Conservation (phyloP, 495 filamentous ascomycete genomes). For the Filosporella fistucella region DNA sequence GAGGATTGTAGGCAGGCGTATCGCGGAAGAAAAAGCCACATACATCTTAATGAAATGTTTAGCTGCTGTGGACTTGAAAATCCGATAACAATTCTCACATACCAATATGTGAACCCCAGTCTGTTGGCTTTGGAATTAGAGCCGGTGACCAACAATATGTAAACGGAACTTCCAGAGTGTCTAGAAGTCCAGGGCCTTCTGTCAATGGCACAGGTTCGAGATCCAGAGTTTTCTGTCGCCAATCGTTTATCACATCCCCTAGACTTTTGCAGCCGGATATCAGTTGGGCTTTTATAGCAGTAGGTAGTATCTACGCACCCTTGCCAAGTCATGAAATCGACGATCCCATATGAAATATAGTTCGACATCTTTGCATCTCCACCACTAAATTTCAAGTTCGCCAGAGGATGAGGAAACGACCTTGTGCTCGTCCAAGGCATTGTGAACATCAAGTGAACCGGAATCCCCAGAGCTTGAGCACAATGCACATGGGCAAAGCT, state of each 20-base stretch:
- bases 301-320: conserved; percentile 32
- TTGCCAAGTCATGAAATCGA: conserved; percentile 66
- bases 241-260: conserved; percentile 2
- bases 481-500: conserved; percentile 65
- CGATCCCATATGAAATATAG: conserved; percentile 53
- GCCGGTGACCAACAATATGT: conserved; percentile 64
- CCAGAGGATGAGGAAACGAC: conserved; percentile 53
- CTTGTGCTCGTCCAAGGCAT: conserved; percentile 61
- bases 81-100: conserved; percentile 12
- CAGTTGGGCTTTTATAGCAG: too few species aligned
- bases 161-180: conserved; percentile 47
- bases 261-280: neutral
- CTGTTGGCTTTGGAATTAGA: conserved; percentile 55
- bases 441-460: conserved; percentile 59
- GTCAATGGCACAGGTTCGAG: conserved; percentile 40
- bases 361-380: conserved; percentile 48
- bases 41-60: conserved; percentile 33
- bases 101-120: conserved; percentile 56
- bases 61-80: neutral
- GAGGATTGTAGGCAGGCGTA: conserved; percentile 45
- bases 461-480: conserved; percentile 55
- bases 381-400: conserved; percentile 27
- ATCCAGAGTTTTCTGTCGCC: conserved; percentile 30
- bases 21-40: conserved; percentile 60
- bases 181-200: conserved; percentile 7